Conservation (phyloP, 2,329 filamentous ascomycete species). For the Paramyrothecium sp. region DNA sequence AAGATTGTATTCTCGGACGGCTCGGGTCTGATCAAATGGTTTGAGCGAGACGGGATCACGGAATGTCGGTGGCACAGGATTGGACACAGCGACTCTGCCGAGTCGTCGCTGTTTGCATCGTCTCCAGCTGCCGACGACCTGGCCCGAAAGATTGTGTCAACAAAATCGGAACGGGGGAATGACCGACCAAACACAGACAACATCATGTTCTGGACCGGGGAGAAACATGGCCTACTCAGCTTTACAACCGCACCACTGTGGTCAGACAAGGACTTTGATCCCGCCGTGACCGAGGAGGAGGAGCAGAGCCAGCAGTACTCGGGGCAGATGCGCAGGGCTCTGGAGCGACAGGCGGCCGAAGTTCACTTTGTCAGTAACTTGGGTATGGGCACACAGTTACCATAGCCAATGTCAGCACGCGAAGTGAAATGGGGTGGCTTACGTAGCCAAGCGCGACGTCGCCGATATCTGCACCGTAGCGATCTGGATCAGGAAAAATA, state of each 20-base stretch:
- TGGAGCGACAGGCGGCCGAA: slow-evolving; percentile 78
- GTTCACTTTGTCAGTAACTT: slow-evolving; percentile 70
- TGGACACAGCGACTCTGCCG: slow-evolving; percentile 49
- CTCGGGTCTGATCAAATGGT: slow-evolving; percentile 83
- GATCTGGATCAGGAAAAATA: too few relatives aligned
- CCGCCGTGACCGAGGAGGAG: slow-evolving; percentile 44
- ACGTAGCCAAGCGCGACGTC: too few relatives aligned
- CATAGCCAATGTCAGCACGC: not conserved
- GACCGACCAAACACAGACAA: slow-evolving; percentile 57
- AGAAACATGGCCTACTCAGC: slow-evolving; percentile 71
- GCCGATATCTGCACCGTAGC: too few relatives aligned
- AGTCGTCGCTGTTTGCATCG: slow-evolving; percentile 49
- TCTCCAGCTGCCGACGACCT: slow-evolving; percentile 65
- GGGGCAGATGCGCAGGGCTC: slow-evolving; percentile 69
- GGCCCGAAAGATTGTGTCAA: slow-evolving; percentile 75
- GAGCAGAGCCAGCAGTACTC: slow-evolving; percentile 60
- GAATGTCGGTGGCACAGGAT: slow-evolving; percentile 55
- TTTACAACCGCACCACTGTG: slow-evolving; percentile 56
- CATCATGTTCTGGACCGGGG: slow-evolving; percentile 84
- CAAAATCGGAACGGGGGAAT: slow-evolving; percentile 34
- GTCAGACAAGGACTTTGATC: slow-evolving; percentile 49
- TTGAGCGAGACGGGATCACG: slow-evolving; percentile 77
- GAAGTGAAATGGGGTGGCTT: not conserved
- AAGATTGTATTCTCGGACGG: slow-evolving; percentile 82
- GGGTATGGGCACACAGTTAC: slow-evolving; percentile 23